Conservation (phyloP, 2,329 filamentous ascomycete species). For the Apiospora koreana region DNA sequence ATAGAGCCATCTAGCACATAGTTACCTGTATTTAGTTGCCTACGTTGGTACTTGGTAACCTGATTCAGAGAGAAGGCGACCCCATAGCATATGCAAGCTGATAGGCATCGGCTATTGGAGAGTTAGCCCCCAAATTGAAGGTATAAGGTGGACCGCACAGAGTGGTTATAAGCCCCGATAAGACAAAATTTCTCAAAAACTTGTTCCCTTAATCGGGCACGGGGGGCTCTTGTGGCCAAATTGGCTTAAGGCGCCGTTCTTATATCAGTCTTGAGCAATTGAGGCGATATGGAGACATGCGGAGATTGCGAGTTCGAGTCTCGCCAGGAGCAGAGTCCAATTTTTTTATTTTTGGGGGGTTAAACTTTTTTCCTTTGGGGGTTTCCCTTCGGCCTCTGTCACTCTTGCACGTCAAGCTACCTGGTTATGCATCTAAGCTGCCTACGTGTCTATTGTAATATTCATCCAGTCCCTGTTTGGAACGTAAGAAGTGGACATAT, state of each 20-base stretch:
- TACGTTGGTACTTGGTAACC: too few species aligned
- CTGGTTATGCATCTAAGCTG: background rate
- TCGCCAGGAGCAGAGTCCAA: background rate
- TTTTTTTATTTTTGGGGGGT: too few species aligned
- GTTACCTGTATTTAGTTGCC: too few species aligned
- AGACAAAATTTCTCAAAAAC: background rate
- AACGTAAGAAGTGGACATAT: background rate
- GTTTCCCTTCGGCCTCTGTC: too few species aligned
- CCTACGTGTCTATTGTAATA: background rate
- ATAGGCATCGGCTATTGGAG: background rate
- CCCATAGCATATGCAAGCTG: too few species aligned
- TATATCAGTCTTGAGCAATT: background rate
- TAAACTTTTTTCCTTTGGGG: too few species aligned
- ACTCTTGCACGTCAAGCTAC: background rate
- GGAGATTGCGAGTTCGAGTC: constrained; percentile 11
- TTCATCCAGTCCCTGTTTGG: background rate
- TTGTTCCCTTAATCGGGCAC: too few species aligned
- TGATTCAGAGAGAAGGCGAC: too few species aligned
- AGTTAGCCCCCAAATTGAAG: background rate
- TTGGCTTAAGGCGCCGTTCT: constrained; percentile 8
- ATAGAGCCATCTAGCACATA: too few species aligned
- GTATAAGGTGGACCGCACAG: background rate
- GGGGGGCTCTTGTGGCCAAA: too few species aligned
- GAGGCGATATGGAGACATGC: background rate
- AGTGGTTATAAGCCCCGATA: background rate